Conservation (phyloP, 202 grass and related monocot genomes). For the Brachypodium distachyon region DNA sequence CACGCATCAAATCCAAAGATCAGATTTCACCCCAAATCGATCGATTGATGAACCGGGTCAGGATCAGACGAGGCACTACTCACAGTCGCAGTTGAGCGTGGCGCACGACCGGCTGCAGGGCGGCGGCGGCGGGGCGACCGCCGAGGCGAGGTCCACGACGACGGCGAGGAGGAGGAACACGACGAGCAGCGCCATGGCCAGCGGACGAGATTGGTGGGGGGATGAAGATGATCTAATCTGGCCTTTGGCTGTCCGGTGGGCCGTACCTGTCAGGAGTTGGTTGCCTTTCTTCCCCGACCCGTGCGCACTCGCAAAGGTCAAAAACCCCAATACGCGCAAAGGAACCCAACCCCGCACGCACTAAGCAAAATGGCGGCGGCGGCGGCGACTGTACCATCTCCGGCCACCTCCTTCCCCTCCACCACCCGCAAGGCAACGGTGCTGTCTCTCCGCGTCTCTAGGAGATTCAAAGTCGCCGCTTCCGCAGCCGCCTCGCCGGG, state of each 20-base stretch:
- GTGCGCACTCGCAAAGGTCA: background rate
- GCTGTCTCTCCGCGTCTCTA: background rate
- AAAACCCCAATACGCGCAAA: no score
- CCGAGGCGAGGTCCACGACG: background rate
- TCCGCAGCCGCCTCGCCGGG: slow-evolving; percentile 11
- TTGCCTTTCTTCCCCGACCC: background rate
- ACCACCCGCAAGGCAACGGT: background rate
- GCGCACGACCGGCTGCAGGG: slow-evolving; percentile 68
- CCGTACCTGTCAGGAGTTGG: background rate
- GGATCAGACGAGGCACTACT: no score
- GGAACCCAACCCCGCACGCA: background rate
- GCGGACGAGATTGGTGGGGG: slow-evolving; percentile 5
- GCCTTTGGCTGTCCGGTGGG: background rate
- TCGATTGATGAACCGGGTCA: background rate
- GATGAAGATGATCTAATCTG: slow-evolving; percentile 29
- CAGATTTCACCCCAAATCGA: background rate
- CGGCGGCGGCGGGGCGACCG: slow-evolving; percentile 11
- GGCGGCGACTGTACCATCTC: background rate
- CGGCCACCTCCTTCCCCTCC: slow-evolving; percentile 6
- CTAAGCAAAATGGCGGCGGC: slow-evolving; percentile 22
- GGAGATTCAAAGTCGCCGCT: background rate
- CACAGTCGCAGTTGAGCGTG: slow-evolving; percentile 60
- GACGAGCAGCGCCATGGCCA: background rate
- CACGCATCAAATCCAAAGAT: background rate
- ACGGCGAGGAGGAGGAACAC: background rate